Base-by-base conservation (phyloP, 2,329 filamentous ascomycete species). In the Venturia aucupariae region DNA sequence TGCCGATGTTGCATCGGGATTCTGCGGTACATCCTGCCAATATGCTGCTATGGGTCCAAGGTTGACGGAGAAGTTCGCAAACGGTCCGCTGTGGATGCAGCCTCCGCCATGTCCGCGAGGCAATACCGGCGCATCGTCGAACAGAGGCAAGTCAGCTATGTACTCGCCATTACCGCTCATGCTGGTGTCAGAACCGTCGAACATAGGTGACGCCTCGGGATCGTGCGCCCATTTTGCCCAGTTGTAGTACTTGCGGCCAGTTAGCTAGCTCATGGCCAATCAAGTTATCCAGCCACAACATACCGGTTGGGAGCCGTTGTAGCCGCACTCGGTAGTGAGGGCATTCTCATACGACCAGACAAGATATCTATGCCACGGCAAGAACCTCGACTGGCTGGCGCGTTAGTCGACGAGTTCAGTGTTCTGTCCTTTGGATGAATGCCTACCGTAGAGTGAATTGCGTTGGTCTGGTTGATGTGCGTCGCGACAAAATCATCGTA, bases 11-110 rank as follows among this genome's bases (percentile, higher is more conserved):
- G 68, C 68, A 57, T 32, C 0, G 70, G 68, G 10, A 69, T 74
- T 13, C 71, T 68, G 3, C 67, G 73, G 67, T 46, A 70, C 62
- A 19, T 67, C 65, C 2, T 70, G 67, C 4, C 46, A 62, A 24
- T 27, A 54, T 24, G 38, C 17, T 54, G 70, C 69, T 7, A 73
- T 71, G 7, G 77, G 75, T 0, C 77, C 77, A 1, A 79, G 69
- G 67, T 75, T 76, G 22, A 77, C 72, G 0, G 70, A 74, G 68
- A 76, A 75, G 68, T 68, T 64, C 24, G 68, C 54, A 61, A 72
- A 71, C 1, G 70, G 70, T 0, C 71, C 71, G 17, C 38, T 65
- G 6, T 60, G 51, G 27, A 72, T 65, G 39, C 70, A 72, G 10
- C 70, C 71, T 3, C 70, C 70, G 11, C 70, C 71, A 11, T 67